Conservation (phyloP, 2,329 filamentous ascomycete genomes). For the Fusarium sp. region DNA sequence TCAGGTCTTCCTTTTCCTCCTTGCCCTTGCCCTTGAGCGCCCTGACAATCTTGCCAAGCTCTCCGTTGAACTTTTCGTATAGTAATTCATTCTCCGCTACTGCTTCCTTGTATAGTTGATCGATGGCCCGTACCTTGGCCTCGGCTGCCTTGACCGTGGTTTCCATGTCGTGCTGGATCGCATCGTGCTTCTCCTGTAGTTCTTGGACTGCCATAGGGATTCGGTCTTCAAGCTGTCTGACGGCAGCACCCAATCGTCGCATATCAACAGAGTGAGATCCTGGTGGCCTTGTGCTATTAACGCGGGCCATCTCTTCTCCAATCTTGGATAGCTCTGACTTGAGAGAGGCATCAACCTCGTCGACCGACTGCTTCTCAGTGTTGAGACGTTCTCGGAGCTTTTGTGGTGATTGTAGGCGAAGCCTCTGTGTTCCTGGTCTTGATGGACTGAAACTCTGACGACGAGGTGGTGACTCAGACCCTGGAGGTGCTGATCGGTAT, state of each 20-base stretch:
- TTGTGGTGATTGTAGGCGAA: constrained; percentile 76
- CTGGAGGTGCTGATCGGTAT: constrained; percentile 43
- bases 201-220: constrained; percentile 70
- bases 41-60: constrained; percentile 83
- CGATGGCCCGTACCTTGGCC: constrained; percentile 81
- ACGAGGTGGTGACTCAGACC: constrained; percentile 37
- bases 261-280: constrained; percentile 53
- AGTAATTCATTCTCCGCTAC: constrained; percentile 92
- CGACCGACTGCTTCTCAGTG: constrained; percentile 79
- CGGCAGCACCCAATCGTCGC: constrained; percentile 63
- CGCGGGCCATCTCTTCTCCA: constrained; percentile 78
- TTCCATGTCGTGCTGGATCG: constrained; percentile 77
- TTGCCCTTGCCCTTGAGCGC: constrained; percentile 78
- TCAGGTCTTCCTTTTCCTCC: constrained; percentile 82
- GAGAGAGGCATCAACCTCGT: constrained; percentile 74
- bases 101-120: constrained; percentile 88
- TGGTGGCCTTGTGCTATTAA: constrained; percentile 53
- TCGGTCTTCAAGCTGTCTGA: constrained; percentile 74
- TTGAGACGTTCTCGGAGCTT: constrained; percentile 87
- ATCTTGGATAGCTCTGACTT: constrained; percentile 83
- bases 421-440: constrained; percentile 56
- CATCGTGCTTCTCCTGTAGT: constrained; percentile 68
- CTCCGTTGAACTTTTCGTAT: constrained; percentile 92
- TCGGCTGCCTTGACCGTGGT: constrained; percentile 78
- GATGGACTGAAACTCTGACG: constrained; percentile 43